Conservation (phyloP, 2,329 filamentous ascomycete species). For the Zasmidium citrigriseum region DNA sequence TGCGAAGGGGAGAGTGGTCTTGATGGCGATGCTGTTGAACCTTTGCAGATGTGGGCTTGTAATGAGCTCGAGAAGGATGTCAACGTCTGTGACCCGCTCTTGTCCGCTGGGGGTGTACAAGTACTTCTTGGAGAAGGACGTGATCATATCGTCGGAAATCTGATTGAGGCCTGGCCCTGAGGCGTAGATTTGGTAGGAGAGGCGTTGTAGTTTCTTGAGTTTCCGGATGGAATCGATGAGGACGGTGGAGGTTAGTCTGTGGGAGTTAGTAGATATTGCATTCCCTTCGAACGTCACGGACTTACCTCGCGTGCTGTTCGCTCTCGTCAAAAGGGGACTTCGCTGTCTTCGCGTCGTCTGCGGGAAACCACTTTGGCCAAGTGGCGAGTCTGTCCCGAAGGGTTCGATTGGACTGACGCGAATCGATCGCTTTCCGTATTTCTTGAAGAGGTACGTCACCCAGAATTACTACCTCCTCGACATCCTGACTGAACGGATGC, state of each 20-base stretch:
- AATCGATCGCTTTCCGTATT: no score
- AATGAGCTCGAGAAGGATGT: not conserved
- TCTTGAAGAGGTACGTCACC: not conserved
- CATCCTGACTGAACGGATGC: constrained; percentile 4
- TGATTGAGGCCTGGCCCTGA: not conserved
- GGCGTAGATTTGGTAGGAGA: not conserved
- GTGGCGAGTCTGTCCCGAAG: no score
- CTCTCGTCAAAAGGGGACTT: not conserved
- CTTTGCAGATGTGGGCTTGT: not conserved
- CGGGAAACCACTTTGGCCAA: no score
- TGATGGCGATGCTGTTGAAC: not conserved
- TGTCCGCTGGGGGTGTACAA: not conserved
- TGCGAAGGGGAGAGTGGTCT: not conserved
- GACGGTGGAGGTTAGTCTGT: not conserved
- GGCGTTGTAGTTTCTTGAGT: not conserved
- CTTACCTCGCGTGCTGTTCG: not conserved
- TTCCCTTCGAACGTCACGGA: not conserved
- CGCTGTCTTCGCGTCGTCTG: no score
- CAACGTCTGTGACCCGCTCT: no score
- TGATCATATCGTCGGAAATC: not conserved
- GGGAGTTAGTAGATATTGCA: not conserved
- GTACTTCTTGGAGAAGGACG: not conserved
- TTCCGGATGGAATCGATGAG: not conserved
- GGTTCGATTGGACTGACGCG: no score
- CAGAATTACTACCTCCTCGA: not conserved